A percentile compares a stretch with the other conserved stretches of the same genome.
phyloP scores from a whole-genome alignment of 495 filamentous ascomycete species.

The Penicillium tannophilum region DNA sequence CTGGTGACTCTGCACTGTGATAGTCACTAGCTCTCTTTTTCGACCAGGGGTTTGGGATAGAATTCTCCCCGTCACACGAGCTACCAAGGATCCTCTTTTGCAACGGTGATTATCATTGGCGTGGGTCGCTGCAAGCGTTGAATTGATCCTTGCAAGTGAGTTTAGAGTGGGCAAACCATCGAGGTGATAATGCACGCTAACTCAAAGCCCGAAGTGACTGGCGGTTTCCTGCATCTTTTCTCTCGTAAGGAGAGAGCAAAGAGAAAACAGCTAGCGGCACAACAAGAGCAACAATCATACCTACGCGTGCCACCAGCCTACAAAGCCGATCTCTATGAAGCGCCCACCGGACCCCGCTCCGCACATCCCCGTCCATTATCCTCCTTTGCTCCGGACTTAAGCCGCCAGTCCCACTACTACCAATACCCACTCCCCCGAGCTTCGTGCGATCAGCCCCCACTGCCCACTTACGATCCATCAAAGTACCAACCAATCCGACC shows the following conservation, averaged over 20 bases:
- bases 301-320: slow-evolving; percentile 23
- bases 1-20: slow-evolving; percentile 5
- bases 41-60: slow-evolving; percentile 3
- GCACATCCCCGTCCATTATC: slow-evolving; percentile 31
- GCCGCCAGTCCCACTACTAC: slow-evolving; percentile 20
- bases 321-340: slow-evolving; percentile 17
- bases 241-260: slow-evolving; percentile 34
- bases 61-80: slow-evolving; percentile 15
- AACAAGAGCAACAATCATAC: slow-evolving; percentile 8
- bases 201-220: slow-evolving; percentile 23
- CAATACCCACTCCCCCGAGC: slow-evolving; percentile 20
- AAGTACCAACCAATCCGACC: slow-evolving; percentile 30
- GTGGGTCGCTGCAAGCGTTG: slow-evolving; percentile 1
- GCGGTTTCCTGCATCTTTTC: slow-evolving; percentile 24
- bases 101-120: slow-evolving; percentile 20
- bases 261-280: slow-evolving; percentile 19
- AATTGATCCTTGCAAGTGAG: slow-evolving; percentile 25
- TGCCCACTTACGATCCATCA: slow-evolving; percentile 38
- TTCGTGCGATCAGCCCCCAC: slow-evolving; percentile 25
- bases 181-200: slow-evolving; percentile 24
- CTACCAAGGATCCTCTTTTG: slow-evolving; percentile 5
- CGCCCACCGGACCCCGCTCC: slow-evolving; percentile 19
- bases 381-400: slow-evolving; percentile 31
- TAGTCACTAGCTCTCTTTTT: slow-evolving; percentile 3
- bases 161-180: slow-evolving; percentile 6